Base-by-base conservation (phyloP, 2,329 filamentous ascomycete species). In the Cladosporium sp. region DNA sequence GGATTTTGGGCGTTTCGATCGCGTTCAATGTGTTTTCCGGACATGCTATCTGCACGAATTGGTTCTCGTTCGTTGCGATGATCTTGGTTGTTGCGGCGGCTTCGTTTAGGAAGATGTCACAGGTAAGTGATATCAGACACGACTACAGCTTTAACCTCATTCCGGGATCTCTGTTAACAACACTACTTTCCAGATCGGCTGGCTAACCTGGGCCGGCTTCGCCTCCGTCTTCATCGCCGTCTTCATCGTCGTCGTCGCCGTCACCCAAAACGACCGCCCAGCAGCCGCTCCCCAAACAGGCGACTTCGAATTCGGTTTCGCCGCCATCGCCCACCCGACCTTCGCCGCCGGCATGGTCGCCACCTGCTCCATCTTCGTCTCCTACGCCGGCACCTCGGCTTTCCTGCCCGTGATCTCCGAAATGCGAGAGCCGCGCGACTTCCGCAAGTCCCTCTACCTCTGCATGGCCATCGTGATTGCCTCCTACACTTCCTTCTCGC, bases 401-500 rank as follows among this genome's bases (percentile, higher is more conserved):
- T 90, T 89, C 71, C 77, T 90, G 1, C 86, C 87, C 4, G 85
- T 90, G 66, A 89, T 90, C 63, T 85, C 84, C 0, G 88, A 90
- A 77, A 90, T 90, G 87, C 80, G 78, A 51, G 80, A 82, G 34
- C 87, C 87, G 0, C 80, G 79, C 24, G 85, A 88, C 69, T 90
- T 85, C 74, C 82, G 81, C 67, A 88, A 88, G 74, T 83, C 87
- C 0, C 79, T 89, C 0, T 88, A 83, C 71, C 75, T 83, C 15
- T 87, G 84, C 75, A 87, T 88, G 86, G 78, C 75, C 18, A 75
- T 89, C 61, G 85, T 87, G 4, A 84, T 83, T 0, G 80, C 82
- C 0, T 83, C 83, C 0, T 89, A 89, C 71, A 78, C 88, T 12
- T 81, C 82, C 36, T 87, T 88, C 72, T 82, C 81, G 51, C 78